Evolutionary conservation across 2,329 filamentous ascomycete species (phyloP).

Genomic region (Alternaria arborescens): DNA sequence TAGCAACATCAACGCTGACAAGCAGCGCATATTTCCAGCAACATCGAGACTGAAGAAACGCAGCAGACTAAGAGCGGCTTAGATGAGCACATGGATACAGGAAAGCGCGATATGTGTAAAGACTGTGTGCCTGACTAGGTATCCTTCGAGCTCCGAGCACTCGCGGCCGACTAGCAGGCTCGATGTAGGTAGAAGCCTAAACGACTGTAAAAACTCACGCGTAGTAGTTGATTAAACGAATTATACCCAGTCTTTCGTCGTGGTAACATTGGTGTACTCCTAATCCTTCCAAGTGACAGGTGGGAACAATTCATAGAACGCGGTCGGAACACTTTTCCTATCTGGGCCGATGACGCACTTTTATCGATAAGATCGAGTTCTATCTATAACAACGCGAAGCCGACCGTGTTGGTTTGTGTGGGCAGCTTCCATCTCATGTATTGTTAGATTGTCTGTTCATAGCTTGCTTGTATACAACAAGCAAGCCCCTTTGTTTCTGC

Average conservation of each 20-base stretch:
- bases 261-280: background rate
- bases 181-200: background rate
- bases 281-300: background rate
- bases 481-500: too few relatives aligned
- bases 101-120: background rate
- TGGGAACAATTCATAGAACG: background rate
- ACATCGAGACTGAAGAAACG: background rate
- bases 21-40: too few relatives aligned
- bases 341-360: background rate
- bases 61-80: background rate
- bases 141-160: background rate
- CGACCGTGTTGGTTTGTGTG: too few relatives aligned
- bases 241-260: background rate
- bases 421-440: too few relatives aligned
- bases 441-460: too few relatives aligned
- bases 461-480: too few relatives aligned
- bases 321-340: background rate
- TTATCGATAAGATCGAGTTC: background rate
- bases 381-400: background rate
- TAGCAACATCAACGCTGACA: too few relatives aligned
- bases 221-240: background rate
- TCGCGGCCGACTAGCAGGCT: background rate
- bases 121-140: background rate
- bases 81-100: background rate
- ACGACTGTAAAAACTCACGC: background rate